Evolutionary conservation across 352 stramenopile genomes (phyloP), one percentile per base, ranked within the genome.

Genomic region (Phytophthora europaea): DNA sequence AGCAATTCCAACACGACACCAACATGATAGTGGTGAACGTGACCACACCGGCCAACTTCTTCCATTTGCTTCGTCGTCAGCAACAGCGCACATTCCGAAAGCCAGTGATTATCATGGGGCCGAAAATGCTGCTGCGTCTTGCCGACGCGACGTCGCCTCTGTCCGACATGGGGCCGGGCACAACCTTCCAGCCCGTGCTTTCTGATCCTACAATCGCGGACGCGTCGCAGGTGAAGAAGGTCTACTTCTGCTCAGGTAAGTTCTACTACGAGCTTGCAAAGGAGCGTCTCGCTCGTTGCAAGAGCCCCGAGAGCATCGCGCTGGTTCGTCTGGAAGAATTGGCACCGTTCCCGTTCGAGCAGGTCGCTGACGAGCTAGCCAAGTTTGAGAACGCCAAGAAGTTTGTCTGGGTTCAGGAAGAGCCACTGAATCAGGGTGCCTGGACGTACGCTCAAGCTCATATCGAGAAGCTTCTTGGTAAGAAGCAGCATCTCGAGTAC

Each of bases 21-120:
- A 97, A 97, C 76, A 82, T 97, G 61, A 93, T 95, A 61, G 89
- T 98, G 10, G 82, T 85, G 50, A 94, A 95, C 60, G 72, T 89
- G 40, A 97, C 87, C 40, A 97, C 90, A 16, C 96, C 97, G 1
- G 97, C 96, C 40, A 99, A 99, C 77, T 99, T 99, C 78, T 99
- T 99, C 81, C 96, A 99, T 72, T 83, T 96, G 67, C 81, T 99
- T 63, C 93, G 96, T 71, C 92, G 97, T 65, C 97, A 99, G 67
- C 87, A 95, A 58, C 70, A 83, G 7, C 89, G 88, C 6, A 38
- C 69, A 23, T 96, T 93, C 80, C 87, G 87, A 61, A 95, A 95
- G 33, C 89, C 89, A 1, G 51, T 91, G 10, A 78, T 94, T 22
- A 81, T 91, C 20, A 94, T 96, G 84, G 85, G 81, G 1, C 89